These are phyloP conservation scores for Myriosclerotinia curreyana DNA, from an alignment of 2,329 filamentous ascomycete species.

Conservation along the genomic window DNA sequence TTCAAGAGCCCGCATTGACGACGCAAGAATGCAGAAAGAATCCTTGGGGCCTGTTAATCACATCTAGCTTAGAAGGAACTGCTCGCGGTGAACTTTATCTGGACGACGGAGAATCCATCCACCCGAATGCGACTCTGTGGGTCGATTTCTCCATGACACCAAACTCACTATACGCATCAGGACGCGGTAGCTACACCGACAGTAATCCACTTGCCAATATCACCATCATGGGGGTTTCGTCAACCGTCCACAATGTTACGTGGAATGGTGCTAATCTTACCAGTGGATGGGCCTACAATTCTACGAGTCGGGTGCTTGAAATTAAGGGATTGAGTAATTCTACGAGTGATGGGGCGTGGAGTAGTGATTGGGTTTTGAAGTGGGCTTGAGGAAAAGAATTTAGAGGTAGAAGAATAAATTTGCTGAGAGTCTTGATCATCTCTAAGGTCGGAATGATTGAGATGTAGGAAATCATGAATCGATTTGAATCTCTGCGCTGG, in stretches of 20 bases:
- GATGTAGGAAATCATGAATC: no score
- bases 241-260: conserved; percentile 45
- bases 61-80: conserved; percentile 52
- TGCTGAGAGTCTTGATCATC: no score
- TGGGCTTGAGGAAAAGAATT: conserved; percentile 42
- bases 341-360: conserved; percentile 57
- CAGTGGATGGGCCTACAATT: conserved; percentile 49
- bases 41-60: conserved; percentile 65
- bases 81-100: conserved; percentile 65
- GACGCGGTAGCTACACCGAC: conserved; percentile 54
- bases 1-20: conserved; percentile 66
- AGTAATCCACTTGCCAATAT: conserved; percentile 58
- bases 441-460: no score
- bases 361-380: conserved; percentile 52
- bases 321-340: conserved; percentile 49
- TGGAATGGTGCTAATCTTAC: conserved; percentile 51
- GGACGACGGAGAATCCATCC: conserved; percentile 70
- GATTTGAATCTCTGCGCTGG: no score
- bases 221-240: conserved; percentile 57
- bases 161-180: conserved; percentile 47
- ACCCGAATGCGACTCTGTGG: conserved; percentile 52
- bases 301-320: conserved; percentile 47
- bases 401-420: no score
- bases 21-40: conserved; percentile 60
- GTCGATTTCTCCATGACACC: conserved; percentile 49